A percentile compares a stretch with the other conserved stretches of the same genome.
These are phyloP conservation scores for Coelastrella sp. DNA, from an alignment of 139 green algal species.

Conservation along the genomic window DNA sequence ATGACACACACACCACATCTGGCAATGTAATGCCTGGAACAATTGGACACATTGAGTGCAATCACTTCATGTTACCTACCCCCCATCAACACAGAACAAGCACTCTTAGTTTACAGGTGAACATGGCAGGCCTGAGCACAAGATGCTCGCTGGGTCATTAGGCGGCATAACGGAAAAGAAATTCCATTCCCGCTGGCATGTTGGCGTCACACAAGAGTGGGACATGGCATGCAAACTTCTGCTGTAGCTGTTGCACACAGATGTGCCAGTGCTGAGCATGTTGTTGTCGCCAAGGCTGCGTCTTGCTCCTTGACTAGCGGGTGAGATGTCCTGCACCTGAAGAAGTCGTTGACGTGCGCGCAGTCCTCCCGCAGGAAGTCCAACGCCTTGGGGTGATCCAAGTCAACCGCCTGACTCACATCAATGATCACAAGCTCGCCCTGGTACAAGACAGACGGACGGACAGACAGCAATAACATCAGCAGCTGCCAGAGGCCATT, in stretches of 20 bases:
- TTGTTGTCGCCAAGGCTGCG: background rate
- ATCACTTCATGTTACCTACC: too few species aligned
- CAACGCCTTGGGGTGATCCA: conserved; percentile 97
- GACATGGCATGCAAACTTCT: too few species aligned
- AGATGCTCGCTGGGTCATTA: too few species aligned
- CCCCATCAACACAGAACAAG: too few species aligned
- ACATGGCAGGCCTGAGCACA: too few species aligned
- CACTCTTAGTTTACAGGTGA: too few species aligned
- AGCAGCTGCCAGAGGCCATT: background rate
- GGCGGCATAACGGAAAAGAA: background rate
- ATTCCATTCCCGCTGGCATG: background rate
- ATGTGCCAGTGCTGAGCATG: background rate
- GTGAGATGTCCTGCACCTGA: conserved; percentile 54
- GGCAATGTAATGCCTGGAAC: background rate
- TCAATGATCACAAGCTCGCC: conserved; percentile 87
- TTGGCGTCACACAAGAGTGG: background rate
- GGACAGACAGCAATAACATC: background rate
- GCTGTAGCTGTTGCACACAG: background rate
- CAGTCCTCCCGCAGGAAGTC: conserved; percentile 98
- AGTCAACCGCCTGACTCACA: conserved; percentile 96
- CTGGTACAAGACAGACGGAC: background rate
- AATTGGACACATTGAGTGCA: too few species aligned
- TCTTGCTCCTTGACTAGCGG: too few species aligned
- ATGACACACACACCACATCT: background rate
- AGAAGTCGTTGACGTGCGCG: conserved; percentile 95